These are phyloP conservation scores for Colletotrichum nymphaeae DNA, from an alignment of 2,329 filamentous ascomycete genomes.

Conservation along the genomic window DNA sequence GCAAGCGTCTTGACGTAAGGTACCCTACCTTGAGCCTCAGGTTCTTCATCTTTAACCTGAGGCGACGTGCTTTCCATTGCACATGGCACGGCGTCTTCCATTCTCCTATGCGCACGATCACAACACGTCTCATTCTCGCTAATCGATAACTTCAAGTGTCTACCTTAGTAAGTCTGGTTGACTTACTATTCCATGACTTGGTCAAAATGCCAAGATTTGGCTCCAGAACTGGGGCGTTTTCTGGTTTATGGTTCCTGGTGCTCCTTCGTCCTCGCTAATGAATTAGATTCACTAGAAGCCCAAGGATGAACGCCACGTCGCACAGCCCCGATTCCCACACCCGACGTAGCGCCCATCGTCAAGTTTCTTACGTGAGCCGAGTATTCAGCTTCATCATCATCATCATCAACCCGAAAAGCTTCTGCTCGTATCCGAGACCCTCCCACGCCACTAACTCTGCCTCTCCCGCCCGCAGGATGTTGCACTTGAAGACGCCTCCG, in stretches of 20 bases:
- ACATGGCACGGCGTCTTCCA: not conserved
- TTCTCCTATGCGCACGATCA: not conserved
- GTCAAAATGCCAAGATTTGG: not conserved
- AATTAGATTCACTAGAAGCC: not conserved
- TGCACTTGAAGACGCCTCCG: not conserved
- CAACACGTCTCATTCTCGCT: not conserved
- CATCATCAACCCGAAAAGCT: not conserved
- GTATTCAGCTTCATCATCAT: not conserved
- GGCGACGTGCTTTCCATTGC: not conserved
- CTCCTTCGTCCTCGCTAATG: not conserved
- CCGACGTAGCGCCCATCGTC: not conserved
- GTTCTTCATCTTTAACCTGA: not conserved
- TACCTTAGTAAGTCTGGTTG: not conserved
- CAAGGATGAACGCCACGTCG: slow-evolving; percentile 12
- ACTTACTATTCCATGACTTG: not conserved
- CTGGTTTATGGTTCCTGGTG: not conserved
- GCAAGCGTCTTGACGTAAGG: not conserved
- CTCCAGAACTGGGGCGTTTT: not conserved
- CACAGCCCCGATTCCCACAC: slow-evolving; percentile 20
- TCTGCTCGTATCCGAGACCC: slow-evolving; percentile 27
- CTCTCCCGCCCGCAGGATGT: not conserved
- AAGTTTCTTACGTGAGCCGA: slow-evolving; percentile 31
- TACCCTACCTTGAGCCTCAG: not conserved
- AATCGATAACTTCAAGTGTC: not conserved
- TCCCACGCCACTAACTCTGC: not conserved